Conservation (phyloP, 331 rosid genomes). For the Prunus yedoensis region DNA sequence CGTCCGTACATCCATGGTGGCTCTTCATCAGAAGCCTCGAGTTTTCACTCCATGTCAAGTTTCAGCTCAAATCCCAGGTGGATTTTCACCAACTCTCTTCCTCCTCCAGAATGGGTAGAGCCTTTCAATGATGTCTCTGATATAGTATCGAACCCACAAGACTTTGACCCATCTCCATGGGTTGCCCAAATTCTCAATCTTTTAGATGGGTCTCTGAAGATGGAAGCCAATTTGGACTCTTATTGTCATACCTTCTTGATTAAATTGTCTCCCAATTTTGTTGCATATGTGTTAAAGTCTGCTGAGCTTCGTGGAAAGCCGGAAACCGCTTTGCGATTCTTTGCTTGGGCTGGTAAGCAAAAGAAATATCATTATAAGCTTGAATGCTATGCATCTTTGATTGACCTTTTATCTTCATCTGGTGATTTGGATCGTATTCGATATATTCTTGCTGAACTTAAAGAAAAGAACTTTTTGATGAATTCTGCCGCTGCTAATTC, state of each 20-base stretch:
- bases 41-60: constrained; percentile 6
- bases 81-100: constrained; percentile 42
- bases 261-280: constrained; percentile 65
- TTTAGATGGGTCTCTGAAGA: constrained; percentile 52
- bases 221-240: constrained; percentile 69
- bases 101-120: constrained; percentile 77
- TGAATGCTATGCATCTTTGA: constrained; percentile 64
- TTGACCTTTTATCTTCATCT: constrained; percentile 40
- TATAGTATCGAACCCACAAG: constrained; percentile 41
- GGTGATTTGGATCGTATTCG: constrained; percentile 33
- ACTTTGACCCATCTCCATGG: constrained; percentile 71
- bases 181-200: constrained; percentile 53
- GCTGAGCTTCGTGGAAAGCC: constrained; percentile 39
- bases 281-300: constrained; percentile 52
- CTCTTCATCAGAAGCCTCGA: constrained; percentile 25
- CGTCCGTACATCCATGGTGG: constrained; percentile 29
- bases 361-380: constrained; percentile 51
- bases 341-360: constrained; percentile 65
- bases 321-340: constrained; percentile 51
- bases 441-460: constrained; percentile 34
- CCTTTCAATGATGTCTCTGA: constrained; percentile 76
- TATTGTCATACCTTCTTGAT: constrained; percentile 56
- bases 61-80: constrained; percentile 27
- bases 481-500: constrained; percentile 50
- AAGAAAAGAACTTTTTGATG: constrained; percentile 41